Base-by-base conservation (phyloP, 2,329 filamentous ascomycete species). In the Paraphoma chrysanthemicola region DNA sequence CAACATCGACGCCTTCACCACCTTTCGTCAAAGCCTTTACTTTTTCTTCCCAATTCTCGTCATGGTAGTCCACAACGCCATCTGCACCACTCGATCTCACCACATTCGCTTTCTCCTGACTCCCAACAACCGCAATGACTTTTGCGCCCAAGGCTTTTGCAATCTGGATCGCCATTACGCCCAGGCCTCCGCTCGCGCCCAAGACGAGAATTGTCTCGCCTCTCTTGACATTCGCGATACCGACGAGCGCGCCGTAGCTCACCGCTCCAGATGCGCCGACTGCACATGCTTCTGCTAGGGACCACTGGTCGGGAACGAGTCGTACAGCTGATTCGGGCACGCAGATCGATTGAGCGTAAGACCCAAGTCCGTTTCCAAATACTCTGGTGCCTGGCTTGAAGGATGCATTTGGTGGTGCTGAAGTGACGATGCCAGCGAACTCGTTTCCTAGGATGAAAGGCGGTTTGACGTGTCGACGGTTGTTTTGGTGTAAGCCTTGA, bases 361-460 rank as follows among this genome's bases (percentile, higher is more conserved):
- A 79, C 14, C 85, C 86, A 1, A 81, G 71, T 2, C 70, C 63
- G 11, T 80, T 76, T 8, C 85, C 86, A 63, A 86, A 88, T 28
- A 88, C 83, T 14, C 77, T 73, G 44, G 85, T 81, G 6, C 85
- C 85, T 3, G 74, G 73, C 18, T 68, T 67, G 56, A 83, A 81
- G 0, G 59, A 56, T 0, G 66, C 68, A 12, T 51, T 41, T 5
- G 69, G 17, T 0, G 81, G 78, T 0, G 79, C 68, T 2, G 72
- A 72, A 33, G 80, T 57, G 1, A 88, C 76, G 2, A 80, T 74
- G n/a, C 85, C 86, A 1, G 84, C 78, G 64, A 88, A 88, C 67
- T 88, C 85, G n/a, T 83, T 83, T 11, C 86, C 86, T 0, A 87
- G 79, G 1, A 79, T 81, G 72, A 88, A 88, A 0, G 85, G 85